phyloP scores from a whole-genome alignment of 352 stramenopile genomes.

The Phytopythium ostracodes region DNA sequence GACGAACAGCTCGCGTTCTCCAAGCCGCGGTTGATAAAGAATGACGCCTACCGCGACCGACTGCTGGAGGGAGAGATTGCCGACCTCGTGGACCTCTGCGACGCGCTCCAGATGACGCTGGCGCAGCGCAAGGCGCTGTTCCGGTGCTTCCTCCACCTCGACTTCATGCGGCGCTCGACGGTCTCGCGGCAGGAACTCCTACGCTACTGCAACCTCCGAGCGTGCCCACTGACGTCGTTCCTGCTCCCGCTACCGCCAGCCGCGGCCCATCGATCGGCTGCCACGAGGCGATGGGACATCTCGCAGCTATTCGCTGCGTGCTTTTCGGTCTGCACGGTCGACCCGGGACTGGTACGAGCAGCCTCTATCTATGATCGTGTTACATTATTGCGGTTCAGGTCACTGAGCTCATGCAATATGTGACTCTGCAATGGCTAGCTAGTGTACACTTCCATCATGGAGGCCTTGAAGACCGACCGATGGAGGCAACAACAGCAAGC shows the following conservation, averaged over 20 bases:
- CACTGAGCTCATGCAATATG: not conserved
- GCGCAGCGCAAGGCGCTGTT: conserved; percentile 58
- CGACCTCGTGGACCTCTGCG: conserved; percentile 49
- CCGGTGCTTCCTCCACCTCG: conserved; percentile 55
- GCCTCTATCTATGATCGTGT: not conserved
- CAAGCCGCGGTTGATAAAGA: conserved; percentile 39
- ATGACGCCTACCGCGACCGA: conserved; percentile 62
- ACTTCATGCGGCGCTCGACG: conserved; percentile 48
- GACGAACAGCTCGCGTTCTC: conserved; percentile 46
- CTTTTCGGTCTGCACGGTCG: conserved; percentile 62
- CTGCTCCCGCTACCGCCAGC: conserved; percentile 29
- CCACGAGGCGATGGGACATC: conserved; percentile 49
- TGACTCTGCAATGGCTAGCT: conserved; percentile 15
- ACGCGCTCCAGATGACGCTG: conserved; percentile 45
- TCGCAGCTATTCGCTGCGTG: conserved; percentile 42
- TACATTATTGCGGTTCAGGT: not conserved
- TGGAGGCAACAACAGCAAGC: not conserved
- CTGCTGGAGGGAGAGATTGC: conserved; percentile 54
- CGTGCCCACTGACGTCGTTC: conserved; percentile 23
- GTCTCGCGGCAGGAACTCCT: conserved; percentile 48
- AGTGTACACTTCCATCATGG: conserved; percentile 16
- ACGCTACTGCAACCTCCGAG: conserved; percentile 47
- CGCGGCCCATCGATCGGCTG: conserved; percentile 32
- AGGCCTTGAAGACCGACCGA: conserved; percentile 9
- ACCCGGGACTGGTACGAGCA: conserved; percentile 18